Conservation (phyloP, 768 basidiomycete species). For the Mrakia frigida region DNA sequence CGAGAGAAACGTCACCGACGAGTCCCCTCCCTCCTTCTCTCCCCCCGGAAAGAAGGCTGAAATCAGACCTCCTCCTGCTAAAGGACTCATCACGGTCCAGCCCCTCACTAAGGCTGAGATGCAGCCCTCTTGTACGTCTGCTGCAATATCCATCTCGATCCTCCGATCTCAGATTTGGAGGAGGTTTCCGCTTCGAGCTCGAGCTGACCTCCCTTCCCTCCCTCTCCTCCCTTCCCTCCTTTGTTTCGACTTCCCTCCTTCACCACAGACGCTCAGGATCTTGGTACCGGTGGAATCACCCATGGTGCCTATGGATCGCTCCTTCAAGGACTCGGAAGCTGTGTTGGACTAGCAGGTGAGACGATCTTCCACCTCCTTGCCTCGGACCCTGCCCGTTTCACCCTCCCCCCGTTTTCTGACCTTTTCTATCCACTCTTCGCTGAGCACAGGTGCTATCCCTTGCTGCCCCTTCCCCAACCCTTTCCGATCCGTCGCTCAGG, state of each 20-base stretch:
- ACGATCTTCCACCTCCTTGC: constrained; percentile 62
- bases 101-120: constrained; percentile 55
- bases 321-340: constrained; percentile 57
- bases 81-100: constrained; percentile 68
- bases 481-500: constrained; percentile 54
- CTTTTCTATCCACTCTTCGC: background rate
- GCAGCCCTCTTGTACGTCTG: constrained; percentile 61
- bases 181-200: background rate
- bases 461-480: constrained; percentile 40
- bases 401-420: constrained; percentile 56
- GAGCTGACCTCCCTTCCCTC: constrained; percentile 1
- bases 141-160: background rate
- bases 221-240: background rate
- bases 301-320: constrained; percentile 83
- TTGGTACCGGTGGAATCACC: constrained; percentile 64
- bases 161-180: too few relatives aligned
- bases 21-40: too few relatives aligned
- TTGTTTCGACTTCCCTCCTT: too few relatives aligned
- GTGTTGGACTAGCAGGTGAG: constrained; percentile 66
- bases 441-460: constrained; percentile 16
- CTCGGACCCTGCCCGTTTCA: background rate
- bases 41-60: too few relatives aligned
- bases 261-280: constrained; percentile 64
- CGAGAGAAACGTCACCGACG: too few relatives aligned
- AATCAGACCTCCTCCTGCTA: background rate